These are phyloP conservation scores for Hypoxylon crocopeplum DNA, from an alignment of 495 filamentous ascomycete species.

Conservation along the genomic window DNA sequence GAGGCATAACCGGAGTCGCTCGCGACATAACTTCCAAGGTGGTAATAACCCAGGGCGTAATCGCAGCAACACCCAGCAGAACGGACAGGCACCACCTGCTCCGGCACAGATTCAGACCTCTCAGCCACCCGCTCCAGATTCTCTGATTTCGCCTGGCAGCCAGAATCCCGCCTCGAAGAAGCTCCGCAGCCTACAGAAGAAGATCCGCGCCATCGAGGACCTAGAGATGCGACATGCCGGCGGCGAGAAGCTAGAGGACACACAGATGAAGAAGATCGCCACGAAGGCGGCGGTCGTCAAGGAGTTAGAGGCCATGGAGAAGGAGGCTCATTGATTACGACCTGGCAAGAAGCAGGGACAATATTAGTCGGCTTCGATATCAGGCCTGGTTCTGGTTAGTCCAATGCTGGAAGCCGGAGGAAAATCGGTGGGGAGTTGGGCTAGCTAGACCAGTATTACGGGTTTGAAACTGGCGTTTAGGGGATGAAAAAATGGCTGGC, in stretches of 20 bases:
- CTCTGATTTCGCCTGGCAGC: slow-evolving; percentile 47
- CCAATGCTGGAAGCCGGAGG: slow-evolving; percentile 9
- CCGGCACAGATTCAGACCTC: slow-evolving; percentile 33
- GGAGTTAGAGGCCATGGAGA: slow-evolving; percentile 69
- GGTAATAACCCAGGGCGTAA: slow-evolving; percentile 47
- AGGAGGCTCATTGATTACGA: slow-evolving; percentile 34
- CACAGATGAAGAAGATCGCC: slow-evolving; percentile 96
- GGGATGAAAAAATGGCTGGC: slow-evolving; percentile 14
- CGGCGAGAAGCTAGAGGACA: slow-evolving; percentile 96
- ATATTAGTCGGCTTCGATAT: slow-evolving; percentile 3
- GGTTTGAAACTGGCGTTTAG: slow-evolving; percentile 23
- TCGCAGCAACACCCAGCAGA: slow-evolving; percentile 55
- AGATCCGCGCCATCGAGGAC: slow-evolving; percentile 96
- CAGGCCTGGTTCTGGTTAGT: slow-evolving; percentile 29
- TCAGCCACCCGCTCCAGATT: slow-evolving; percentile 47
- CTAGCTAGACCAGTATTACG: slow-evolving; percentile 7
- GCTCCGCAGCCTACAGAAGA: slow-evolving; percentile 88
- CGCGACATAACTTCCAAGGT: slow-evolving; percentile 58
- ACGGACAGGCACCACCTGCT: slow-evolving; percentile 44
- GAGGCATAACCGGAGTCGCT: slow-evolving; percentile 63
- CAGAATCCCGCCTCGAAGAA: slow-evolving; percentile 80
- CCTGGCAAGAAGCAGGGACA: not conserved
- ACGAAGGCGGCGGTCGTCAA: slow-evolving; percentile 83
- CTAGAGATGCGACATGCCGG: slow-evolving; percentile 92
- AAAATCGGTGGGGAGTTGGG: slow-evolving; percentile 21